These are phyloP conservation scores for Carex sylvatica DNA, from an alignment of 202 grass and related monocot species.

Conservation along the genomic window DNA sequence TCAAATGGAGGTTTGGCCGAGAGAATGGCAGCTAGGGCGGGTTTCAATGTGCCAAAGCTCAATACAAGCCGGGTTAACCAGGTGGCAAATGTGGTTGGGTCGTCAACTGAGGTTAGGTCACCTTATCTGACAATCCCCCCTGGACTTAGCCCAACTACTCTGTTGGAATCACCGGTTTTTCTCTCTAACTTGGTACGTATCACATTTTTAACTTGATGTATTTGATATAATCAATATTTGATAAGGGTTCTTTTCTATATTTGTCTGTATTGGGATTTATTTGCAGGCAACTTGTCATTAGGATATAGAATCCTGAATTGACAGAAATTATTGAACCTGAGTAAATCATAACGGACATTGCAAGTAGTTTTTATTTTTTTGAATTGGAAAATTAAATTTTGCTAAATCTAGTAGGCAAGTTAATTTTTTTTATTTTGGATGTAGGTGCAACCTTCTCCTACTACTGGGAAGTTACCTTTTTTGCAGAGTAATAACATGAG, in stretches of 20 bases:
- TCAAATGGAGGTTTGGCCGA: slow-evolving; percentile 58
- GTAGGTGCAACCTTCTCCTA: slow-evolving; percentile 85
- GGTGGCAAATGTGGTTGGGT: slow-evolving; percentile 28
- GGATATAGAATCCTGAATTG: not conserved
- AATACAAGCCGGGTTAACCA: slow-evolving; percentile 49
- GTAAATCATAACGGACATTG: not conserved
- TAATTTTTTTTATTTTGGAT: slow-evolving; percentile 30
- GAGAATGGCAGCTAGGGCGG: slow-evolving; percentile 68
- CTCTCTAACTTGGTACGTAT: slow-evolving; percentile 80
- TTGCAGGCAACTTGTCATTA: not conserved
- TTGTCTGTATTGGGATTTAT: slow-evolving; percentile 4
- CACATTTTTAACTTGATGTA: not conserved
- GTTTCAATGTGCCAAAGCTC: slow-evolving; percentile 65
- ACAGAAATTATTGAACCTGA: not conserved
- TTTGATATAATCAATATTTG: slow-evolving; percentile 4
- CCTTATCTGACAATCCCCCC: slow-evolving; percentile 84
- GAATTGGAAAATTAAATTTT: slow-evolving; percentile 6
- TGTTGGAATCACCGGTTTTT: slow-evolving; percentile 89
- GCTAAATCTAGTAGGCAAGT: slow-evolving; percentile 7
- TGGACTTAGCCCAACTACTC: slow-evolving; percentile 78
- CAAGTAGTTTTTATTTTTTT: not conserved
- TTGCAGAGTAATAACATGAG: slow-evolving; percentile 34
- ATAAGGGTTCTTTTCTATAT: not conserved
- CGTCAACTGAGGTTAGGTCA: slow-evolving; percentile 59
- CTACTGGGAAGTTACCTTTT: slow-evolving; percentile 77